Base-by-base conservation (phyloP, 495 filamentous ascomycete species). In the Aspergillus incahuasiensis region DNA sequence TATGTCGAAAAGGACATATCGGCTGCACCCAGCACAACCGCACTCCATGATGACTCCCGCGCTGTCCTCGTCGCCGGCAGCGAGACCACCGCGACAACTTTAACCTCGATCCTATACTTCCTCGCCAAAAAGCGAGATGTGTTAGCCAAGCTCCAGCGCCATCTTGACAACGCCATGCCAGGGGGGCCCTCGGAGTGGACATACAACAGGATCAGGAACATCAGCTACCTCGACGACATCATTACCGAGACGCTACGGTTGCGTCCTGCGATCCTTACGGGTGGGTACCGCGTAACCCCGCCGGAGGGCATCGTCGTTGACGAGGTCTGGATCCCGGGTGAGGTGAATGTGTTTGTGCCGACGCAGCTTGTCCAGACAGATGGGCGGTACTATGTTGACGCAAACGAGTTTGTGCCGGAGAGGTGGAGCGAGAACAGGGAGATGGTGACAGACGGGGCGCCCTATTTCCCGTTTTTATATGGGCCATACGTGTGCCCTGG, bases 241-340 rank as follows among this genome's bases (percentile, higher is more conserved):
- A 81, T 82, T 61, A 73, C 77, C 49, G 80, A 84, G 61, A 67
- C 78, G 0, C 58, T 83, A 28, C 62, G 79, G 3, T 60, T 84
- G 20, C 70, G 78, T 52, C 74, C 72, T 6, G 70, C 77, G 0
- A 64, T 72, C 0, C 64, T 71, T 3, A 72, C 65, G 8, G 72
- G 69, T n/a, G 63, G 67, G 11, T 54, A 59, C 18, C 71, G 80
- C 2, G 57, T 66, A 13, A 77, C 74, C 0, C 74, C 77, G 1
- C 63, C 68, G 5, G 63, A 76, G 53, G 79, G 80, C 3, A 48
- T 81, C 18, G 58, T 53, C 8, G 64, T 82, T 11, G 77, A 73
- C 16, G 75, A 75, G 1, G 56, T 63, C 0, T 72, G 63, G 47
- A 74, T 82, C 11, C 78, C 79, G 0, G 74, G 75, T 0, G 60